Conservation (phyloP, 2,329 filamentous ascomycete species). For the Cercospora sp. region DNA sequence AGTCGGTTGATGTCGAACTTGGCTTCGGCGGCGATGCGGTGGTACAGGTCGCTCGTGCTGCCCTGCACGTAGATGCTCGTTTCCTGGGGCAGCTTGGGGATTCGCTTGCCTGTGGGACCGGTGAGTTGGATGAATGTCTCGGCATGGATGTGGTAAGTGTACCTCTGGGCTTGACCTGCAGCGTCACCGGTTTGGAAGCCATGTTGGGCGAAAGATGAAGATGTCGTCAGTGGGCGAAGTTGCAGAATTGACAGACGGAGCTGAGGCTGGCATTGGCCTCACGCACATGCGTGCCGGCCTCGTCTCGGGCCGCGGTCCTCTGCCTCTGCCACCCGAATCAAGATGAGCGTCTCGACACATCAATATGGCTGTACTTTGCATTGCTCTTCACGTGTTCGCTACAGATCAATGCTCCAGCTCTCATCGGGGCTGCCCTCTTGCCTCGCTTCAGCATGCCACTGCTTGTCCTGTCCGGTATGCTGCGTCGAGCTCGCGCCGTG, state of each 20-base stretch:
- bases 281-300: constrained; percentile 6
- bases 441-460: not conserved
- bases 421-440: not conserved
- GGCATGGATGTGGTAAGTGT: constrained; percentile 11
- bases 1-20: constrained; percentile 60
- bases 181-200: constrained; percentile 47
- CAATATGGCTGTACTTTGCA: not conserved
- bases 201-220: constrained; percentile 30
- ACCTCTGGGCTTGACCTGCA: constrained; percentile 52
- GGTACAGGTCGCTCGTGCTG: constrained; percentile 58
- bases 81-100: constrained; percentile 60
- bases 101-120: constrained; percentile 57
- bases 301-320: constrained; percentile 1
- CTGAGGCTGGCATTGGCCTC: constrained; percentile 5
- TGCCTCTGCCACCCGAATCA: not conserved
- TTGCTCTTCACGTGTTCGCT: not conserved
- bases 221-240: constrained; percentile 1
- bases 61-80: constrained; percentile 55
- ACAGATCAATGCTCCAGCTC: not conserved
- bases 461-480: not conserved
- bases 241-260: not conserved
- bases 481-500: not conserved
- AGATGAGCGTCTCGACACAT: not conserved
- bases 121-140: constrained; percentile 15
- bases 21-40: constrained; percentile 56